Percentiles rank a stretch among this genome's conserved stretches.
These are phyloP conservation scores for Cyclotella baltica DNA, from an alignment of 108 stramenopile species.

Conservation along the genomic window DNA sequence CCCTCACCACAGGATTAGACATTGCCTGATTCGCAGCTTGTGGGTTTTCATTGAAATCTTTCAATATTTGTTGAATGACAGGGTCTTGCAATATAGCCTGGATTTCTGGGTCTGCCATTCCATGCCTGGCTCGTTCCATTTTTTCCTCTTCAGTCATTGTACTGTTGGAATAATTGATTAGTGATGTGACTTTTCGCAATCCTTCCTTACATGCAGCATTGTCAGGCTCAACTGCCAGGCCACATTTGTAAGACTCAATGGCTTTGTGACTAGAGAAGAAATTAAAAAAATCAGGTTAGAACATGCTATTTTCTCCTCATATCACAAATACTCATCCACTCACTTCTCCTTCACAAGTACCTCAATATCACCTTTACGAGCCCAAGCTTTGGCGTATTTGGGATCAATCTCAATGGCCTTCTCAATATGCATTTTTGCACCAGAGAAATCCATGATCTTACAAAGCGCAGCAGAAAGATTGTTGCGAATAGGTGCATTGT, in stretches of 20 bases:
- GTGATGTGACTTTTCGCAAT: constrained; percentile 75
- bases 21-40: constrained; percentile 91
- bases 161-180: constrained; percentile 81
- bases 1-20: constrained; percentile 84
- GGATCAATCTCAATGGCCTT: constrained; percentile 96
- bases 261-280: constrained; percentile 84
- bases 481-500: constrained; percentile 96
- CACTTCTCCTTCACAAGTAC: constrained; percentile 94
- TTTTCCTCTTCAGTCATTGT: constrained; percentile 92
- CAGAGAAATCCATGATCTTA: constrained; percentile 98
- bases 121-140: constrained; percentile 94
- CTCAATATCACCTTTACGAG: constrained; percentile 98
- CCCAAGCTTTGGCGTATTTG: constrained; percentile 98
- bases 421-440: constrained; percentile 94
- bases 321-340: background rate
- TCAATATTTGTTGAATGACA: constrained; percentile 94
- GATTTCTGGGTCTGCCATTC: constrained; percentile 99
- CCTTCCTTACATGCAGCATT: constrained; percentile 95
- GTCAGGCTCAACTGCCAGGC: constrained; percentile 86
- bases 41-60: constrained; percentile 95
- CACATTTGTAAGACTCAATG: constrained; percentile 94
- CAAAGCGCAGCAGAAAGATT: constrained; percentile 96
- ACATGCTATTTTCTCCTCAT: background rate
- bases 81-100: constrained; percentile 96
- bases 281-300: background rate